These are phyloP conservation scores for Paecilomyces sp. DNA, from an alignment of 2,329 filamentous ascomycete genomes.

Conservation along the genomic window DNA sequence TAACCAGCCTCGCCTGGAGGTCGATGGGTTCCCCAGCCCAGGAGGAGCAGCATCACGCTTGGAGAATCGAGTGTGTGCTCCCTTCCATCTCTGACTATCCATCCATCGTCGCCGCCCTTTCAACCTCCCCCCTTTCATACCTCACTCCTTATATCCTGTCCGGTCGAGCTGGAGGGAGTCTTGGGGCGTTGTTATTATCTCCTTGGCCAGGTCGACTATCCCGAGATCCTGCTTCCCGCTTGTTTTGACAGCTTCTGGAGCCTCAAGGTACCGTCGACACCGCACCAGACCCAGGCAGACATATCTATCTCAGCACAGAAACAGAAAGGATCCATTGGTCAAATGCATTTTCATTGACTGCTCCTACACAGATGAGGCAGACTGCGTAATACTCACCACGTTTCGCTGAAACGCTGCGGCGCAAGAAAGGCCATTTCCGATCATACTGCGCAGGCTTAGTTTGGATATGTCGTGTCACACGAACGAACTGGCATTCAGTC, in stretches of 20 bases:
- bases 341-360: background rate
- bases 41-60: background rate
- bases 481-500: slow-evolving; percentile 16
- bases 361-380: background rate
- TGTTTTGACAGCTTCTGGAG: background rate
- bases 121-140: background rate
- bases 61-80: background rate
- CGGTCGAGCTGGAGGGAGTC: background rate
- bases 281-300: background rate
- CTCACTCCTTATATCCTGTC: background rate
- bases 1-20: background rate
- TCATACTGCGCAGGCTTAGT: slow-evolving; percentile 1
- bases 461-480: slow-evolving; percentile 24
- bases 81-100: background rate
- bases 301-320: background rate
- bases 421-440: background rate
- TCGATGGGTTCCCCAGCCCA: background rate
- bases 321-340: background rate
- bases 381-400: background rate
- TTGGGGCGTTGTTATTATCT: background rate
- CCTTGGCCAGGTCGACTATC: background rate
- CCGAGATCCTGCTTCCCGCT: background rate
- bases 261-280: background rate
- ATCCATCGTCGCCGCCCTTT: background rate
- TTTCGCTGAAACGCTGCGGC: background rate